phyloP scores from a whole-genome alignment of 441 rosid genomes.

The Adansonia gregorii region DNA sequence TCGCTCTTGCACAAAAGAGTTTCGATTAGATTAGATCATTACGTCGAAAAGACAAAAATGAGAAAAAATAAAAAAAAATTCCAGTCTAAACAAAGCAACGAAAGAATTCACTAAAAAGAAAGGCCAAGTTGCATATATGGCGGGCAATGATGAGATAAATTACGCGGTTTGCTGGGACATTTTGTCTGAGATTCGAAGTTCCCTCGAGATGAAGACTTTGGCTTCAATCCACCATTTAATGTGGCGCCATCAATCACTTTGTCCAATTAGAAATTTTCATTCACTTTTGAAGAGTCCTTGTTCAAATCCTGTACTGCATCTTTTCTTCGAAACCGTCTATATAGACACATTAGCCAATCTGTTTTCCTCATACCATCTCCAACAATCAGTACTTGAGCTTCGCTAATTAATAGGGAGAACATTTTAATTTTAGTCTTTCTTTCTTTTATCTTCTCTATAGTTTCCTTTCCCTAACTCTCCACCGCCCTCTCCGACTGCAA shows the following conservation, averaged over 20 bases:
- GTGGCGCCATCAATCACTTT: too few species aligned
- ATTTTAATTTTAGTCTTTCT: not conserved
- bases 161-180: too few species aligned
- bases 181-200: too few species aligned
- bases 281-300: not conserved
- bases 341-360: not conserved
- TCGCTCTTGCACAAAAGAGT: not conserved
- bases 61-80: too few species aligned
- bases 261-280: not conserved
- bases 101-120: too few species aligned
- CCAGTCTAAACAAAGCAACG: too few species aligned
- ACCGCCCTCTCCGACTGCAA: conserved; percentile 39
- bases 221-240: not conserved
- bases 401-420: not conserved
- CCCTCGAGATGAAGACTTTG: too few species aligned
- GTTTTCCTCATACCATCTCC: not conserved
- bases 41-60: not conserved
- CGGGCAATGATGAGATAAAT: too few species aligned
- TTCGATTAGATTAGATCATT: not conserved
- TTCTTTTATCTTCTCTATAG: not conserved
- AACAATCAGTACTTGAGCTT: not conserved
- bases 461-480: conserved; percentile 12
- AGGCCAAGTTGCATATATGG: too few species aligned
- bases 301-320: not conserved
- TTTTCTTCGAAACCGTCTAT: not conserved